Evolutionary conservation across 495 filamentous ascomycete species (phyloP), one percentile per base, ranked within the genome.

Genomic region (Pyrenula aspistea): DNA sequence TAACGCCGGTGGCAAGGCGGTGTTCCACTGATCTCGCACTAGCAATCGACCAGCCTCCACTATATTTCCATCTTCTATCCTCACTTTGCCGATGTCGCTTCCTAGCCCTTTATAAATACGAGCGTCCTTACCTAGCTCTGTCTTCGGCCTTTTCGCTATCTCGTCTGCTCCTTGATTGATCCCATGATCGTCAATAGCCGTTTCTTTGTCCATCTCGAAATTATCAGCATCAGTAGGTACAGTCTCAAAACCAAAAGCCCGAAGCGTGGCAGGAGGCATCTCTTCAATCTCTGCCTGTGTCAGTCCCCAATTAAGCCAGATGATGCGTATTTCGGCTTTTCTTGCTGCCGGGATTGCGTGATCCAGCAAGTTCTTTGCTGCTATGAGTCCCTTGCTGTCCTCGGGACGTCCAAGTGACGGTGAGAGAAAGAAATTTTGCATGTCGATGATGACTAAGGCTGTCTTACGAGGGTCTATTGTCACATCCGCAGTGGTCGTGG

Each of bases 271-370:
- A 22, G 80, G 75, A 2, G 81, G 79, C 69, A 83, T 75, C 1
- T 53, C 60, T 4, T 50, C 57, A 19, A 84, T 61, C 51, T 83
- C 80, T 19, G 73, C 53, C 21, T 82, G 73, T 3, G 67, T 79
- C 22, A 84, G 60, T 3, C 81, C 81, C 80, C 80, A 84, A 58
- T 81, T 83, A 25, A 84, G 66, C 80, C 80, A 84, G 2, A 83
- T 66, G 36, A 82, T 65, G 8, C 48, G 69, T 22, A 84, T 74
- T 4, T 71, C 77, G 20, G 70, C 70, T 53, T 72, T 67, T 10
- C 75, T 59, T 2, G 68, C 68, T 2, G 73, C 73, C 12, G 75
- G 75, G 53, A 78, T 74, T 2, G 66, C 72, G 10, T 61, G 55
- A 12, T 61, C 19, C 3, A 73, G 51, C 1, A 76, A 60, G 24